phyloP scores from a whole-genome alignment of 148 eudicot genomes.

The Chenopodium quinoa region DNA sequence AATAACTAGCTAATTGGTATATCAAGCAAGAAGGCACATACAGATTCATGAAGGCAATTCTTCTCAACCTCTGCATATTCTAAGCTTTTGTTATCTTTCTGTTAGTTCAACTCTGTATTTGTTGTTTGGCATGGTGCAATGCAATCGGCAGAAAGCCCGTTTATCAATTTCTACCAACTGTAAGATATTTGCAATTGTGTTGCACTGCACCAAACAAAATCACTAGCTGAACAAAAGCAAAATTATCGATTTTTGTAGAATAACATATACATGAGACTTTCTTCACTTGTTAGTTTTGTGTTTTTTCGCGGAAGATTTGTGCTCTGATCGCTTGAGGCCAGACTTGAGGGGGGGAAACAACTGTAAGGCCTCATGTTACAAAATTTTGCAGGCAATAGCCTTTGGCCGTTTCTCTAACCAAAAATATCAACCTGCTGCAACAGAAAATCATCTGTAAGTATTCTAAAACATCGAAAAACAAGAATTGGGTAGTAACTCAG shows the following conservation, averaged over 20 bases:
- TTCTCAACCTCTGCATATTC: background rate
- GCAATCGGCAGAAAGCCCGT: slow-evolving; percentile 15
- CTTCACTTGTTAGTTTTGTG: slow-evolving; percentile 1
- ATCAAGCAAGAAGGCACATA: background rate
- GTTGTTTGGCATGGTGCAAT: slow-evolving; percentile 9
- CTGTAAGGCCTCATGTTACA: slow-evolving; percentile 18
- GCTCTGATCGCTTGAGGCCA: background rate
- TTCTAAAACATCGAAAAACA: background rate
- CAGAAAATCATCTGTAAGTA: slow-evolving; percentile 1
- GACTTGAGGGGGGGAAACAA: background rate
- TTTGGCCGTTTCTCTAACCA: background rate
- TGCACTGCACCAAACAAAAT: slow-evolving; percentile 14
- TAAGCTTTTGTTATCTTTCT: background rate
- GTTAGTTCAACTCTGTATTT: background rate
- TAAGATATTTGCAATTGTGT: slow-evolving; percentile 3
- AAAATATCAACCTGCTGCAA: slow-evolving; percentile 19
- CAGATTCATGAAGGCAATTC: background rate
- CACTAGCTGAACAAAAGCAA: background rate
- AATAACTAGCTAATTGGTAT: background rate
- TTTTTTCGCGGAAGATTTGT: background rate
- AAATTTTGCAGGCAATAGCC: slow-evolving; percentile 31
- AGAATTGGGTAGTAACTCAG: too few relatives aligned
- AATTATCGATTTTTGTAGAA: background rate
- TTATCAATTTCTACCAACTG: background rate
- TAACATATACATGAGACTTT: slow-evolving; percentile 16